Percentiles rank a stretch among this genome's conserved stretches.
Evolutionary conservation across 495 filamentous ascomycete genomes (phyloP).

Genomic region (Aspergillus wentii): DNA sequence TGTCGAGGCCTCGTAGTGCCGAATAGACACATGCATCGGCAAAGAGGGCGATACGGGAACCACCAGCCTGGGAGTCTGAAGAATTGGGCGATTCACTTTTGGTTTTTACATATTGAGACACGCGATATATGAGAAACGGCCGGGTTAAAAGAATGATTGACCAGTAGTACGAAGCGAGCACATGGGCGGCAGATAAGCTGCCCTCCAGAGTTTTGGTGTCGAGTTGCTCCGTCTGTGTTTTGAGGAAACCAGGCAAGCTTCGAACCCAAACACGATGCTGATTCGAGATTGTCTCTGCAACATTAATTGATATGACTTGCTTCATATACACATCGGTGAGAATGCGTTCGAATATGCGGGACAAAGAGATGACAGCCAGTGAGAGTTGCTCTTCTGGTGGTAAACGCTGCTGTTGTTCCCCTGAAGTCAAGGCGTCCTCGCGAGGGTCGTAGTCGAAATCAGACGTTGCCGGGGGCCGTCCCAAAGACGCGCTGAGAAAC

Average conservation of each 20-base stretch:
- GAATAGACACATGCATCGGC: conserved; percentile 68
- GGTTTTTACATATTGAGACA: conserved; percentile 40
- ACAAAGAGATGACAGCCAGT: conserved; percentile 34
- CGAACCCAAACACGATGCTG: conserved; percentile 42
- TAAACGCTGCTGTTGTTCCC: conserved; percentile 15
- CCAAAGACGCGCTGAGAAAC: conserved; percentile 56
- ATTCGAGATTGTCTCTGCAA: conserved; percentile 63
- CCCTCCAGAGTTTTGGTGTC: conserved; percentile 42
- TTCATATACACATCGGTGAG: conserved; percentile 65
- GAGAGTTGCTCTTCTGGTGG: conserved; percentile 30
- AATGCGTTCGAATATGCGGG: conserved; percentile 61
- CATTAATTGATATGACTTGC: conserved; percentile 60
- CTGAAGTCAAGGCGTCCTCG: conserved; percentile 16
- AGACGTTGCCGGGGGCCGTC: conserved; percentile 54
- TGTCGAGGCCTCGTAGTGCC: conserved; percentile 60
- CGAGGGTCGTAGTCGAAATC: conserved; percentile 53
- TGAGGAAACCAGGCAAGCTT: conserved; percentile 28
- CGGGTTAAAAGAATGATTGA: conserved; percentile 65
- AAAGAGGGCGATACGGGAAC: conserved; percentile 55
- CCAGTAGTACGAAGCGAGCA: conserved; percentile 67
- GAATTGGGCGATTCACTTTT: conserved; percentile 21
- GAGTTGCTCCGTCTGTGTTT: conserved; percentile 28
- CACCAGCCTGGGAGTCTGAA: conserved; percentile 19
- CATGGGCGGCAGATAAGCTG: conserved; percentile 60
- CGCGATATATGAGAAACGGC: conserved; percentile 61